Percentiles rank a stretch among this genome's conserved stretches.
Evolutionary conservation across 768 basidiomycete species (phyloP).

Genomic region (Tylopilus rubrobrunneus): DNA sequence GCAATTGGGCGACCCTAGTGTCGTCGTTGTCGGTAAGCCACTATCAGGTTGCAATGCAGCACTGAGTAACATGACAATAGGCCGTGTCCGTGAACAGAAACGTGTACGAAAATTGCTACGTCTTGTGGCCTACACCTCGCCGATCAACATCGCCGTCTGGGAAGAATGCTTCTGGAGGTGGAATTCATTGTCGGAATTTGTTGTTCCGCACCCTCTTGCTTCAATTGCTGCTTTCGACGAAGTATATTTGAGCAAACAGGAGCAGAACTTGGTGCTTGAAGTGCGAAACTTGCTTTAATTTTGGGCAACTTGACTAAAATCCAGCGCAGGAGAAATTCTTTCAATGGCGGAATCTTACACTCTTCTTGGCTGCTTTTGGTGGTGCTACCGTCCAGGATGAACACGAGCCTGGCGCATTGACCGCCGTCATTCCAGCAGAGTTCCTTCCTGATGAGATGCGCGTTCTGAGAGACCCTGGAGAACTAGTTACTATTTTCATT

Average conservation of each 20-base stretch:
- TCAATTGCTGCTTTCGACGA: conserved; percentile 34
- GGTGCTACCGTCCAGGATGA: conserved; percentile 58
- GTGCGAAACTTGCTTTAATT: conserved; percentile 21
- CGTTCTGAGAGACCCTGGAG: conserved; percentile 52
- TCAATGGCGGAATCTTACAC: conserved; percentile 83
- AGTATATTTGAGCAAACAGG: conserved; percentile 33
- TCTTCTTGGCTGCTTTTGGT: conserved; percentile 74
- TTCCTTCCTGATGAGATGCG: conserved; percentile 72
- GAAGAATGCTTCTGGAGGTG: conserved; percentile 78
- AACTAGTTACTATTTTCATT: conserved; percentile 63
- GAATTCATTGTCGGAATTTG: conserved; percentile 57
- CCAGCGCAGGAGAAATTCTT: conserved; percentile 57
- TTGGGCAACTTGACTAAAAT: conserved; percentile 2
- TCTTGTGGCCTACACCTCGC: conserved; percentile 56
- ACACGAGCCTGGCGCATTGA: conserved; percentile 47
- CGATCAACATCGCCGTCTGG: conserved; percentile 77
- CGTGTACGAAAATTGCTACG: conserved; percentile 71
- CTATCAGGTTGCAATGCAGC: background rate
- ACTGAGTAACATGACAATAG: conserved; percentile 32
- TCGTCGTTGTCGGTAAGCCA: conserved; percentile 61
- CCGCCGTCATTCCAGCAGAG: conserved; percentile 50
- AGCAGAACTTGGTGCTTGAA: conserved; percentile 37
- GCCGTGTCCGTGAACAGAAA: conserved; percentile 78
- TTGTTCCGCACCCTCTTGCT: conserved; percentile 39
- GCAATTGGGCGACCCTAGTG: conserved; percentile 71